These are phyloP conservation scores for Candida montana DNA, from an alignment of 805 yeast species.

Conservation along the genomic window DNA sequence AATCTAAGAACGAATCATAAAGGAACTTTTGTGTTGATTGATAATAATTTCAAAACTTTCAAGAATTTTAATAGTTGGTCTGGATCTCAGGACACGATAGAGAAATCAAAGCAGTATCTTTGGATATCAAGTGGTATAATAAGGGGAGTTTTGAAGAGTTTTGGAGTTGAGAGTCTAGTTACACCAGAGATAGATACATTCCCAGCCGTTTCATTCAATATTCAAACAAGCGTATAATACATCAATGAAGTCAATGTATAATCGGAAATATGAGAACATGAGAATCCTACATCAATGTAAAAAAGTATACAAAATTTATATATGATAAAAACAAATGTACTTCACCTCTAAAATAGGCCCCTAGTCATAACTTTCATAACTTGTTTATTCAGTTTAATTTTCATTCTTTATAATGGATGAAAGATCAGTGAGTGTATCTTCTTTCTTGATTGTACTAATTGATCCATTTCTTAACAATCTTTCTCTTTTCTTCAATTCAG, in stretches of 20 bases:
- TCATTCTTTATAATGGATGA: constrained; percentile 35
- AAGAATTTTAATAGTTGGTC: constrained; percentile 41
- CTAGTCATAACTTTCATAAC: neutral
- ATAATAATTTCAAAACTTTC: constrained; percentile 54
- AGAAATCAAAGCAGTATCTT: constrained; percentile 43
- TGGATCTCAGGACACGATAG: constrained; percentile 39
- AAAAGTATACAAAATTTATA: too few species aligned
- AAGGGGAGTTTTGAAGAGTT: constrained; percentile 61
- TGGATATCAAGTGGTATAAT: constrained; percentile 77
- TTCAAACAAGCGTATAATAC: constrained; percentile 43
- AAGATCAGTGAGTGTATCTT: constrained; percentile 50
- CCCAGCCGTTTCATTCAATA: constrained; percentile 70
- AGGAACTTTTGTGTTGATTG: constrained; percentile 76
- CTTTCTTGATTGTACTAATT: constrained; percentile 34
- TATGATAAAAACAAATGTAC: neutral
- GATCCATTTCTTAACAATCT: constrained; percentile 36
- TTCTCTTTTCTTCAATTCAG: constrained; percentile 57
- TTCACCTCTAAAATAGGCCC: neutral
- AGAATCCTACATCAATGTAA: too few species aligned
- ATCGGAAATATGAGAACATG: too few species aligned
- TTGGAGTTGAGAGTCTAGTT: constrained; percentile 64
- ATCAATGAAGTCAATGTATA: too few species aligned
- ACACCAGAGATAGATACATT: constrained; percentile 56
- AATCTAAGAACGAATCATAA: constrained; percentile 89
- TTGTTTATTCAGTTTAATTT: neutral